phyloP scores from a whole-genome alignment of 495 filamentous ascomycete species.

The Trypethelium eluteriae region DNA sequence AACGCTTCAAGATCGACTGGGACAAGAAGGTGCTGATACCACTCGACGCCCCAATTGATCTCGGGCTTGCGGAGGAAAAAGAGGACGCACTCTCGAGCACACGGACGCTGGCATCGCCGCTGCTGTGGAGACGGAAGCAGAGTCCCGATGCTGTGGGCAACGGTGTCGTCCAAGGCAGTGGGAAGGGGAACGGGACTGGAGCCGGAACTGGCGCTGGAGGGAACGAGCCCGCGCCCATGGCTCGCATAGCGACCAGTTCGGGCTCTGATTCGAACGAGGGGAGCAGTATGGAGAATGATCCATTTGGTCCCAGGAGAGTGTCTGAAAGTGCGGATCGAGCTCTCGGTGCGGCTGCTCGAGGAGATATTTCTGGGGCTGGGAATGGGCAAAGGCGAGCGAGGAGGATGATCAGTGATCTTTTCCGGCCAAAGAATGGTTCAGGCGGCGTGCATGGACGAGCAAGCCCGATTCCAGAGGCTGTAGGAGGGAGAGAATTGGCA shows the following conservation, averaged over 20 bases:
- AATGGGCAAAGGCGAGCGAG: not conserved
- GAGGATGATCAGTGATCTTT: not conserved
- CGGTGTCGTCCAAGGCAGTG: not conserved
- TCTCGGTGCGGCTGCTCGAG: not conserved
- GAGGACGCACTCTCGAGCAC: not conserved
- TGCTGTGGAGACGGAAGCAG: not conserved
- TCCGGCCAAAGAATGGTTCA: not conserved
- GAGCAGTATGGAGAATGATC: not conserved
- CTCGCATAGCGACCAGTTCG: not conserved
- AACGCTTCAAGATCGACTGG: constrained; percentile 33
- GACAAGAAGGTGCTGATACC: constrained; percentile 26
- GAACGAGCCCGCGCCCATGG: not conserved
- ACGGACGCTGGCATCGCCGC: not conserved
- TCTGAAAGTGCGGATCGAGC: not conserved
- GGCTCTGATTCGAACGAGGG: not conserved
- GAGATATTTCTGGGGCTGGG: not conserved
- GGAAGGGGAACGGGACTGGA: not conserved
- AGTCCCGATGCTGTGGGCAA: not conserved
- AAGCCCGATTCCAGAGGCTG: not conserved
- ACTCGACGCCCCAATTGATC: not conserved
- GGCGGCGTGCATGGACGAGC: not conserved
- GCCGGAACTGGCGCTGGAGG: not conserved
- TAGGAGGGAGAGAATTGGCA: not conserved
- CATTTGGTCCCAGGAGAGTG: not conserved
- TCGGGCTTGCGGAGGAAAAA: not conserved